These are phyloP conservation scores for Prunus davidiana DNA, from an alignment of 306 rosid genomes.

Conservation along the genomic window DNA sequence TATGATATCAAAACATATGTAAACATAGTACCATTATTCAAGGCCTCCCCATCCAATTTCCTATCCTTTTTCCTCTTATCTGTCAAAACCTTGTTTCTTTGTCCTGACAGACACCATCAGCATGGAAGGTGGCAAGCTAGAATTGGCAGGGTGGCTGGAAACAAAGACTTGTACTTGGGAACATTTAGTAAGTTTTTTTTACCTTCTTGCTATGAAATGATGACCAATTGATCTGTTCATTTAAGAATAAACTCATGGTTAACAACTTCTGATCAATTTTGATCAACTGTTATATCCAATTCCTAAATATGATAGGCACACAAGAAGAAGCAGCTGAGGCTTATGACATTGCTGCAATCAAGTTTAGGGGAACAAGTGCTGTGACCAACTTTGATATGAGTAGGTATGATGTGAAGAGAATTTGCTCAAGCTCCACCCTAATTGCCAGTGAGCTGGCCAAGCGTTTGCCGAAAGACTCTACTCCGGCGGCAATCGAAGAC, in stretches of 20 bases:
- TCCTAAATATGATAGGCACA: conserved; percentile 48
- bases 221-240: no score
- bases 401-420: conserved; percentile 92
- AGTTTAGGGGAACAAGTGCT: conserved; percentile 93
- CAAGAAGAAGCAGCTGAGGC: conserved; percentile 99
- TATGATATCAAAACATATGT: neutral
- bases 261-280: neutral
- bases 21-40: neutral
- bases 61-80: neutral
- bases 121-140: conserved; percentile 99
- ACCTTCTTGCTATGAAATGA: neutral
- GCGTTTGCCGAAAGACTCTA: conserved; percentile 49
- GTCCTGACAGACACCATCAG: conserved; percentile 80
- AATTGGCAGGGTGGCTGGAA: conserved; percentile 97
- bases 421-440: conserved; percentile 94
- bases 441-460: conserved; percentile 83
- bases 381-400: conserved; percentile 95
- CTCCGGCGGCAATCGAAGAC: conserved; percentile 26
- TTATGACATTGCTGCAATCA: conserved; percentile 97
- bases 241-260: neutral
- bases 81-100: conserved; percentile 7
- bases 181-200: conserved; percentile 73
- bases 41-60: neutral
- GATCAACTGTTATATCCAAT: no score
- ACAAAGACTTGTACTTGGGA: conserved; percentile 96